A percentile compares a stretch with the other conserved stretches of the same genome.
Evolutionary conservation across 176 grass and related monocot genomes (phyloP).

Genomic region (Zoysia pacifica): DNA sequence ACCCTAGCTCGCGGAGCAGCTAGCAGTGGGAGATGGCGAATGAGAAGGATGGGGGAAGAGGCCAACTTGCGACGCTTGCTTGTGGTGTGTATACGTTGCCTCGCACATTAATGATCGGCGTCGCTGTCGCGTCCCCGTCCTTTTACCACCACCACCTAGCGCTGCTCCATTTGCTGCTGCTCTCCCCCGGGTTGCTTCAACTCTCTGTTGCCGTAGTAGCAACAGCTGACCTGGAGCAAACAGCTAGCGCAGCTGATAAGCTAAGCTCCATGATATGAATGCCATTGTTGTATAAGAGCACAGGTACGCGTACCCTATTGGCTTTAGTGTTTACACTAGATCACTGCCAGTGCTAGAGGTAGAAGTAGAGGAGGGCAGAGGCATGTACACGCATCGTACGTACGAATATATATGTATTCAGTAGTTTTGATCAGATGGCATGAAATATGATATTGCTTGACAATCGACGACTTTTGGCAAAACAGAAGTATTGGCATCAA

Average conservation of each 20-base stretch:
- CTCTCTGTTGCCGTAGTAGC: slow-evolving; percentile 9
- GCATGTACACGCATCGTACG: too few relatives aligned
- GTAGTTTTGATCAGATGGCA: not conserved
- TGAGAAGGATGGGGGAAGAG: slow-evolving; percentile 52
- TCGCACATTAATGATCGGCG: slow-evolving; percentile 45
- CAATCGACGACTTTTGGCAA: not conserved
- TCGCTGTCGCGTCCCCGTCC: slow-evolving; percentile 40
- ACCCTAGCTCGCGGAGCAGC: slow-evolving; percentile 44
- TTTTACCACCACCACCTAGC: too few relatives aligned
- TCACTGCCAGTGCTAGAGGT: too few relatives aligned
- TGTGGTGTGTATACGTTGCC: slow-evolving; percentile 50
- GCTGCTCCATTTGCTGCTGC: too few relatives aligned
- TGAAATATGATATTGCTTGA: not conserved
- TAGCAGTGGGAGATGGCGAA: not conserved
- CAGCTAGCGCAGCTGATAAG: slow-evolving; percentile 13
- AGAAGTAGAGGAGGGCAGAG: too few relatives aligned
- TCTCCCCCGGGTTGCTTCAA: slow-evolving; percentile 5
- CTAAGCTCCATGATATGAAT: slow-evolving; percentile 20
- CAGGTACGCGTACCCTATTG: not conserved
- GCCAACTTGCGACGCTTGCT: slow-evolving; percentile 36
- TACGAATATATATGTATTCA: too few relatives aligned
- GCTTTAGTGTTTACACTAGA: not conserved
- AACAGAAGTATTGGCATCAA: not conserved
- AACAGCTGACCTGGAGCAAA: slow-evolving; percentile 11
- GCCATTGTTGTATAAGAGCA: not conserved